Base-by-base conservation (phyloP, 1,284 basidiomycete genomes). In the Ceratobasidium papillatum region DNA sequence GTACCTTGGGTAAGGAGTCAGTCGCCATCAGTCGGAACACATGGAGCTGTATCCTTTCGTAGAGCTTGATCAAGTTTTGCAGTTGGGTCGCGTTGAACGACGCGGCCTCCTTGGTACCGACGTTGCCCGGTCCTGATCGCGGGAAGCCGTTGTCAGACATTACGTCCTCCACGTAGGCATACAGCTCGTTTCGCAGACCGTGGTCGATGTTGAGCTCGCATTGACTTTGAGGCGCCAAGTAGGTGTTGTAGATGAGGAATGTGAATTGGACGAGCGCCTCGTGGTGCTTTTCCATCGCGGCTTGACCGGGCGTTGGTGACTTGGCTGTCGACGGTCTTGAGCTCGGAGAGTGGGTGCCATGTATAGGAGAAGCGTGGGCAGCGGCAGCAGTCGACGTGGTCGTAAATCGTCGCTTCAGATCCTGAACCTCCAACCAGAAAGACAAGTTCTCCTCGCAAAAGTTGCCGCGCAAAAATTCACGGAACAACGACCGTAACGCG, bases 181-280 rank as follows among this genome's bases (percentile, higher is more conserved):
- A 93, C 68, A 99, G 87, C 84, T 99, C 97, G 79, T 95, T 95
- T 76, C 97, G 91, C 47, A 99, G 86, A 63, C 93, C 94, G 83
- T 99, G 97, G 81, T 99, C 98, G 78, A 99, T 99, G 84, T 99
- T 99, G 75, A 99, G 89, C 84, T 99, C 97, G 83, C 92, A 95
- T 75, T 92, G 94, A 81, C 94, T 96, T 30, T 95, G 94, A 0
- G 96, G 96, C 0, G 96, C 97, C 36, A 99, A 90, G 80, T 98
- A 99, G 66, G 90, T 96, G 87, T 93, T 93, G 85, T 94, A 95
- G 79, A 99, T 99, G 75, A 93, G 89, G 78, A 97, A 96, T 1
- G 97, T 96, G 79, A 95, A 96, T 78, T 94, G 91, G 79, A 99
- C 96, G 78, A 99, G 86, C 56, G 95, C 90, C 81, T 97, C 95